Evolutionary conservation across 2,329 filamentous ascomycete species (phyloP).

Genomic region (Bipolaris victoriae): DNA sequence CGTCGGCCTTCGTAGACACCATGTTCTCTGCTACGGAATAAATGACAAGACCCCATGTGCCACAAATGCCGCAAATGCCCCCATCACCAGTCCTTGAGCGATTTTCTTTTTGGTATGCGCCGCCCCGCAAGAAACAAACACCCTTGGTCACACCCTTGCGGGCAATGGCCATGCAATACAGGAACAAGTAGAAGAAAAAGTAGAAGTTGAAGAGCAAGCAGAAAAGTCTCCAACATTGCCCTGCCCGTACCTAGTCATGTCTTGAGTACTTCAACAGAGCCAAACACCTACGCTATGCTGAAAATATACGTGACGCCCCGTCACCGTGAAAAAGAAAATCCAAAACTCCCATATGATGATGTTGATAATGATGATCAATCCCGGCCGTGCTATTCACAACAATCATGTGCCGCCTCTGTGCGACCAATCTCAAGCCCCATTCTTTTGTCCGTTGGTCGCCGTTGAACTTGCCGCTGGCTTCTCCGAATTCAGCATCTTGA

Average conservation of each 20-base stretch:
- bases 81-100: conserved; percentile 19
- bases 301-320: conserved; percentile 29
- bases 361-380: conserved; percentile 12
- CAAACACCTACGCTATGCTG: conserved; percentile 48
- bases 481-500: conserved; percentile 44
- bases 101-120: conserved; percentile 27
- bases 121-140: conserved; percentile 24
- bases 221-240: conserved; percentile 21
- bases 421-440: conserved; percentile 21
- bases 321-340: conserved; percentile 27
- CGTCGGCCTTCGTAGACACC: conserved; percentile 12
- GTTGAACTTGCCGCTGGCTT: conserved; percentile 30
- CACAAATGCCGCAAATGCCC: conserved; percentile 25
- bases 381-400: neutral
- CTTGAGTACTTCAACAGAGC: conserved; percentile 30
- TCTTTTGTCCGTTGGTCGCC: conserved; percentile 37
- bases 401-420: conserved; percentile 5
- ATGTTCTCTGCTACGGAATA: conserved; percentile 5
- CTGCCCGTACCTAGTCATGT: conserved; percentile 26
- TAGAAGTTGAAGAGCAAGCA: neutral
- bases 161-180: conserved; percentile 30
- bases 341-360: conserved; percentile 31
- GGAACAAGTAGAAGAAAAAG: conserved; percentile 7
- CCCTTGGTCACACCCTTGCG: conserved; percentile 17
- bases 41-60: conserved; percentile 16